A percentile compares a stretch with the other conserved stretches of the same genome.
phyloP scores from a whole-genome alignment of 2,329 filamentous ascomycete species.

The Aulographum hederae region DNA sequence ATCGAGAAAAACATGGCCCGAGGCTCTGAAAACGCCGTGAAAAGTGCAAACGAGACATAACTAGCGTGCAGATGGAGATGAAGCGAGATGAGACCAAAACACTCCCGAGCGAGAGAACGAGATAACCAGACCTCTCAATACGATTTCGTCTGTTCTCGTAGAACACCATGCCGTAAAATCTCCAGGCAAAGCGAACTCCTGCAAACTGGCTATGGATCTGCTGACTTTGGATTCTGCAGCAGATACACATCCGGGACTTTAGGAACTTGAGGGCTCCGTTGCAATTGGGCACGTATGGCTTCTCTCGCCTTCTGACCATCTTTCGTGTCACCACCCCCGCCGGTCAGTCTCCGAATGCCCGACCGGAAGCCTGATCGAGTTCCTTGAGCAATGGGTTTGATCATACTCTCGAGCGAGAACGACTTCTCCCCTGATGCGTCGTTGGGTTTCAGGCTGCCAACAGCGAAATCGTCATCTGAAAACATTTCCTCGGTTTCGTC shows the following conservation, averaged over 20 bases:
- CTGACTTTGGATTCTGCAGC: constrained; percentile 16
- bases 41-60: too few relatives aligned
- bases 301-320: constrained; percentile 20
- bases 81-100: too few relatives aligned
- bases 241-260: constrained; percentile 28
- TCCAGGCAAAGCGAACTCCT: too few relatives aligned
- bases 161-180: too few relatives aligned
- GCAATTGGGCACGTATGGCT: constrained; percentile 13
- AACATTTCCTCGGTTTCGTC: constrained; percentile 61
- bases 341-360: constrained; percentile 44
- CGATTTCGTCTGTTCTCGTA: too few relatives aligned
- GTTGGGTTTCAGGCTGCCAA: constrained; percentile 8
- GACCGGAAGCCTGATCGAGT: constrained; percentile 29
- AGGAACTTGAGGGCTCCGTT: constrained; percentile 27
- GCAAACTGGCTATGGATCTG: constrained; percentile 11
- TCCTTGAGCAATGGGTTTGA: constrained; percentile 38
- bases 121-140: too few relatives aligned
- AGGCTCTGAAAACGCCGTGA: too few relatives aligned
- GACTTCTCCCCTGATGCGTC: constrained; percentile 3
- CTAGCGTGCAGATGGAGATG: too few relatives aligned
- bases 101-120: too few relatives aligned
- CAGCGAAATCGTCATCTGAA: constrained; percentile 49
- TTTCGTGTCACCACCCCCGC: constrained; percentile 26
- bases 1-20: too few relatives aligned
- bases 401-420: constrained; percentile 28